Percentiles rank a stretch among this genome's conserved stretches.
Conservation (phyloP, 768 basidiomycete genomes). For the Paxillus involutus region DNA sequence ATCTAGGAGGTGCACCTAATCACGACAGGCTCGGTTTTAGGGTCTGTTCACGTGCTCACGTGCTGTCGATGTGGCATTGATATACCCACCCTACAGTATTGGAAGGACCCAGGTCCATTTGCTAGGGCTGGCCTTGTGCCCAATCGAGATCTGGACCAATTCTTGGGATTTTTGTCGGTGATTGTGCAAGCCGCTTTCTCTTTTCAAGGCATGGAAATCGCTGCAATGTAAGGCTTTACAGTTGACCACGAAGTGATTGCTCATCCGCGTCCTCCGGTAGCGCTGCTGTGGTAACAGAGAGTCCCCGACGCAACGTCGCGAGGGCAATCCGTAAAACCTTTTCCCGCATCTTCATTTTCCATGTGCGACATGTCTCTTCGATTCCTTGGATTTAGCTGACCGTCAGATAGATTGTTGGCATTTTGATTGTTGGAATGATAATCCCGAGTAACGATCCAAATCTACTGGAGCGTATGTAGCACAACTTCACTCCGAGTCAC, state of each 20-base stretch:
- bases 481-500: constrained; percentile 6
- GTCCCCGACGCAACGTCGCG: constrained; percentile 73
- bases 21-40: constrained; percentile 68
- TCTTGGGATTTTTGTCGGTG: constrained; percentile 41
- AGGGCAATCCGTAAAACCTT: constrained; percentile 76
- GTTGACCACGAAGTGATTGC: not conserved
- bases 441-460: constrained; percentile 61
- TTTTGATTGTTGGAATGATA: constrained; percentile 71
- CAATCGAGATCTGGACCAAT: constrained; percentile 36
- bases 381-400: not conserved
- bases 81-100: constrained; percentile 41
- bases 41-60: constrained; percentile 32
- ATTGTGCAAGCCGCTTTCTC: constrained; percentile 40
- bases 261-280: constrained; percentile 31
- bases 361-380: constrained; percentile 39
- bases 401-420: constrained; percentile 53
- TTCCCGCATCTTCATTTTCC: constrained; percentile 79
- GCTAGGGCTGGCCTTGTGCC: constrained; percentile 31
- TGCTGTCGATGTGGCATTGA: not conserved
- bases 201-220: too few species aligned
- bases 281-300: constrained; percentile 76
- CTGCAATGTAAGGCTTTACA: too few species aligned
- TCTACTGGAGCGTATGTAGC: constrained; percentile 39
- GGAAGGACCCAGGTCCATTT: constrained; percentile 65
- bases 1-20: constrained; percentile 78